phyloP scores from a whole-genome alignment of 2,329 filamentous ascomycete species.

The Pseudocercospora cruenta region DNA sequence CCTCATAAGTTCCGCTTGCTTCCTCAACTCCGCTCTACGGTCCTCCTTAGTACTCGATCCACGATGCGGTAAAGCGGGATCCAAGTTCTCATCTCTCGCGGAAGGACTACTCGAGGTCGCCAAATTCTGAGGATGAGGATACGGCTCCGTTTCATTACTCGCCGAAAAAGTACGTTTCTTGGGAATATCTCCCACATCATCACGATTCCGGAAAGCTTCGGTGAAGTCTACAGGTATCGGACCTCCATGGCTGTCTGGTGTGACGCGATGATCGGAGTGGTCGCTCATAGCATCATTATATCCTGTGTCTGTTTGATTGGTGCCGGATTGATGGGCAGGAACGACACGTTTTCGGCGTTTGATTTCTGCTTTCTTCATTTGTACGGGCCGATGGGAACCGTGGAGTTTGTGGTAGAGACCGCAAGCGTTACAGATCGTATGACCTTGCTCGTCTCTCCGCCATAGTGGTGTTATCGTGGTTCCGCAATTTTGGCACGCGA shows the following conservation, averaged over 20 bases:
- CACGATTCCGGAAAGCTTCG: slow-evolving; percentile 35
- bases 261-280: slow-evolving; percentile 22
- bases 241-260: slow-evolving; percentile 17
- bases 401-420: slow-evolving; percentile 97
- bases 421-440: slow-evolving; percentile 98
- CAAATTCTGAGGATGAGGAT: slow-evolving; percentile 30
- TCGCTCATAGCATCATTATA: slow-evolving; percentile 34
- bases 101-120: slow-evolving; percentile 17
- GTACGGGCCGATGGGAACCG: slow-evolving; percentile 85
- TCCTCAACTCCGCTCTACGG: slow-evolving; percentile 66
- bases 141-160: slow-evolving; percentile 23
- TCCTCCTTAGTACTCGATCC: slow-evolving; percentile 55
- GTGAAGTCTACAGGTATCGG: slow-evolving; percentile 45
- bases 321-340: slow-evolving; percentile 61
- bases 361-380: slow-evolving; percentile 99
- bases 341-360: slow-evolving; percentile 95
- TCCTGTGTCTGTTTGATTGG: slow-evolving; percentile 38
- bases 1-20: slow-evolving; percentile 77
- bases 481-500: slow-evolving; percentile 94
- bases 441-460: slow-evolving; percentile 89
- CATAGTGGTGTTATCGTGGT: slow-evolving; percentile 96
- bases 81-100: slow-evolving; percentile 35
- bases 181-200: slow-evolving; percentile 19
- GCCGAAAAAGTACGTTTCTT: slow-evolving; percentile 71
- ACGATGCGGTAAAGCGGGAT: slow-evolving; percentile 36